Conservation (phyloP, 1,139 yeast genomes). For the Pneumocystis sp. region DNA sequence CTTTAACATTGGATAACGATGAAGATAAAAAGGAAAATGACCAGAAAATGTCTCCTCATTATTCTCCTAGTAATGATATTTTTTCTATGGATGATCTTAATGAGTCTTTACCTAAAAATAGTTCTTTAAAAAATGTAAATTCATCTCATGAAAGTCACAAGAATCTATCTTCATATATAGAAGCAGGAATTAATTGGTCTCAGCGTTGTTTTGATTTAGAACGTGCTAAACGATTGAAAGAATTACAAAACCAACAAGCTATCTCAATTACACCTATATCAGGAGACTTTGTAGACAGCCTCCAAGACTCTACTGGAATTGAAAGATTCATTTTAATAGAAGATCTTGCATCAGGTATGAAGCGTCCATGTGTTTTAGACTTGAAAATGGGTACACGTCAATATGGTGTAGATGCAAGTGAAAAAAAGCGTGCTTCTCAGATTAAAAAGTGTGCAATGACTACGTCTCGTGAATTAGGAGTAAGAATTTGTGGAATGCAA, state of each 20-base stretch:
- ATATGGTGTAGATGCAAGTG: conserved; percentile 83
- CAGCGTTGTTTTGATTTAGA: conserved; percentile 7
- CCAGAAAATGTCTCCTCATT: not conserved
- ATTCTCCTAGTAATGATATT: conserved; percentile 11
- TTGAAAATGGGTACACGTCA: conserved; percentile 97
- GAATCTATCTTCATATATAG: not conserved
- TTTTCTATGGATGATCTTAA: conserved; percentile 19
- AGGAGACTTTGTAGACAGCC: not conserved
- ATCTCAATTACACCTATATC: not conserved
- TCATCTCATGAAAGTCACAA: not conserved
- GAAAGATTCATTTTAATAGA: conserved; percentile 80
- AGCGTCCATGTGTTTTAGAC: conserved; percentile 79
- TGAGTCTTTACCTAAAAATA: not conserved
- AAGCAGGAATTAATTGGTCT: conserved; percentile 2
- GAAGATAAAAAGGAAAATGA: not conserved
- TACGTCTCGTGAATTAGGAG: conserved; percentile 72
- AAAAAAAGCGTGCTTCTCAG: conserved; percentile 63
- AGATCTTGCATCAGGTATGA: conserved; percentile 73
- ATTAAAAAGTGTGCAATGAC: conserved; percentile 65
- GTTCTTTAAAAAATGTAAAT: not conserved
- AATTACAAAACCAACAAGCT: conserved; percentile 1
- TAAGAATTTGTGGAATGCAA: conserved; percentile 76
- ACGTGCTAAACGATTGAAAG: conserved; percentile 6
- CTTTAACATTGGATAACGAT: not conserved
- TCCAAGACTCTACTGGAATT: conserved; percentile 28